phyloP scores from a whole-genome alignment of 2,329 filamentous ascomycete species.

The Pseudogymnoascus sp. region DNA sequence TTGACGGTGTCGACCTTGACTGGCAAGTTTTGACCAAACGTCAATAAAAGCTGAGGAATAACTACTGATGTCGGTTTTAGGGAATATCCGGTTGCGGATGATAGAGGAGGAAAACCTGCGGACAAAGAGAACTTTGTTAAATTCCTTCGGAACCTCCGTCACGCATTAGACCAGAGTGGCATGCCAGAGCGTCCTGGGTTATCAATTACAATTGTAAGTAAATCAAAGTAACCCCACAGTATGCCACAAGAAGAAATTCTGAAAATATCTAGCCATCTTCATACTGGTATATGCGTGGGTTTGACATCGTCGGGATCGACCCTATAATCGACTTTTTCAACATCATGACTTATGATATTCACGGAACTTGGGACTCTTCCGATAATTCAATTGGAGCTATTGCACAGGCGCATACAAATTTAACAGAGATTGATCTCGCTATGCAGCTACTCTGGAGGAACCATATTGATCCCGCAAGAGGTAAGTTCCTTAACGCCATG shows the following conservation, averaged over 20 bases:
- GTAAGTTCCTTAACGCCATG: slow-evolving; percentile 34
- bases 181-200: background rate
- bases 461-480: slow-evolving; percentile 32
- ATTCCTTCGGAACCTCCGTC: slow-evolving; percentile 17
- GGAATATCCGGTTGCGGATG: slow-evolving; percentile 29
- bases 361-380: slow-evolving; percentile 32
- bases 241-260: background rate
- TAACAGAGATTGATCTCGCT: slow-evolving; percentile 36
- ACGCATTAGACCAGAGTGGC: background rate
- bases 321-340: slow-evolving; percentile 22
- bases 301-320: slow-evolving; percentile 19
- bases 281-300: slow-evolving; percentile 26
- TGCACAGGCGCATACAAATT: slow-evolving; percentile 35
- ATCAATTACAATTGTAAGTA: background rate
- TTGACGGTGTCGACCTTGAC: slow-evolving; percentile 37
- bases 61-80: background rate
- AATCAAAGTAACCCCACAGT: background rate
- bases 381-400: slow-evolving; percentile 28
- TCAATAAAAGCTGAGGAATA: background rate
- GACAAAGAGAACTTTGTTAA: slow-evolving; percentile 29
- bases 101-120: slow-evolving; percentile 29
- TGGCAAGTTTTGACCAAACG: slow-evolving; percentile 23
- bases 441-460: slow-evolving; percentile 39
- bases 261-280: slow-evolving; percentile 12
- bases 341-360: slow-evolving; percentile 23